Percentiles rank a stretch among this genome's conserved stretches.
Conservation (phyloP, 179 eudicot genomes). For the Monotropa hypopitys region DNA sequence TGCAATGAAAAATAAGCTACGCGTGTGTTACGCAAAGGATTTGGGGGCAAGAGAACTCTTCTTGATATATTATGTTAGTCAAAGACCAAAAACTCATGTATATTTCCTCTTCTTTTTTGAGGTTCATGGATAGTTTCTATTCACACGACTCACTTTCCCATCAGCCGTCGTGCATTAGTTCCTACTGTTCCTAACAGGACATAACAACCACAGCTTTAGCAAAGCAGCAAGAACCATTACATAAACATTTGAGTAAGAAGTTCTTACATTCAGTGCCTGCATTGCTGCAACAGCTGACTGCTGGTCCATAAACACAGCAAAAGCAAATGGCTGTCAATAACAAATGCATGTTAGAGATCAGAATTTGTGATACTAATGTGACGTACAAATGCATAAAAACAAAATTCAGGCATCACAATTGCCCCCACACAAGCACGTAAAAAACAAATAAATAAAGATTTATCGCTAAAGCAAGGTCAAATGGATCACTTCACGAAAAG, state of each 20-base stretch:
- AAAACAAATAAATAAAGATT: background rate
- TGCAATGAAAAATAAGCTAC: background rate
- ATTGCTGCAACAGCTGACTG: conserved; percentile 73
- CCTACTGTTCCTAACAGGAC: background rate
- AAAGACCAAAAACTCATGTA: background rate
- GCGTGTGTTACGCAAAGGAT: background rate
- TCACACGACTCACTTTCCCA: background rate
- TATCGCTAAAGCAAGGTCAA: background rate
- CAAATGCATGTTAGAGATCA: conserved; percentile 6
- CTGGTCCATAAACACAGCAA: conserved; percentile 76
- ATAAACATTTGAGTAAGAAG: background rate
- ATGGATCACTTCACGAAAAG: background rate
- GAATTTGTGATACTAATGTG: background rate
- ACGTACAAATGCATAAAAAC: background rate
- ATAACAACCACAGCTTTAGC: background rate
- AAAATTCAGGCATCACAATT: background rate
- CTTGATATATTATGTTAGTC: background rate
- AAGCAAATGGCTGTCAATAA: conserved; percentile 72
- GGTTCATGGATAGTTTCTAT: background rate
- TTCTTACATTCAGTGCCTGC: conserved; percentile 75
- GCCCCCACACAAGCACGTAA: background rate
- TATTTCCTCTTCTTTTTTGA: background rate
- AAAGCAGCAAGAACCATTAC: background rate
- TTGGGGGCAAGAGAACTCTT: background rate
- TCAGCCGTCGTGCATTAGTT: background rate